phyloP scores from a whole-genome alignment of 2,329 filamentous ascomycete species.

The Geosmithia morbida region DNA sequence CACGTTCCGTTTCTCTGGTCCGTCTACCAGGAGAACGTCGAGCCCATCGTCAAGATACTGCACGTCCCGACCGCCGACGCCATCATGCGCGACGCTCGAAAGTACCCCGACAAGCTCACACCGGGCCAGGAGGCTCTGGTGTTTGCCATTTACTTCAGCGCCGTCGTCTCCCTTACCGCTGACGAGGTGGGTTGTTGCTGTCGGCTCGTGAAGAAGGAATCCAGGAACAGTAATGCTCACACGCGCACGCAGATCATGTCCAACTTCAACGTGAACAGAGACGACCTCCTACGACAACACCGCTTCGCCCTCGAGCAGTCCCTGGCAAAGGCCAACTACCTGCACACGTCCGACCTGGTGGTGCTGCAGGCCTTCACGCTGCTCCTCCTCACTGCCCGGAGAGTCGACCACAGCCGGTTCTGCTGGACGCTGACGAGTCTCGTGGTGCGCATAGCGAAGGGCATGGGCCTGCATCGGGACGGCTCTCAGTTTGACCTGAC shows the following conservation, averaged over 20 bases:
- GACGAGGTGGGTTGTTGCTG: slow-evolving; percentile 40
- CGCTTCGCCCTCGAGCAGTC: slow-evolving; percentile 41
- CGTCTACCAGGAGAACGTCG: slow-evolving; percentile 58
- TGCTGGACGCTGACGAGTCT: slow-evolving; percentile 47
- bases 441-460: slow-evolving; percentile 42
- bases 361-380: slow-evolving; percentile 44
- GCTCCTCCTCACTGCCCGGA: slow-evolving; percentile 34
- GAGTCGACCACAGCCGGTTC: slow-evolving; percentile 33
- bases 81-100: slow-evolving; percentile 44
- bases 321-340: slow-evolving; percentile 40
- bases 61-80: slow-evolving; percentile 54
- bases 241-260: slow-evolving; percentile 12
- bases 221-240: too few species aligned
- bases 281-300: slow-evolving; percentile 29
- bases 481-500: slow-evolving; percentile 32
- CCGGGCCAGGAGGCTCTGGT: slow-evolving; percentile 45
- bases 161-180: slow-evolving; percentile 44
- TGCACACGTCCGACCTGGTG: slow-evolving; percentile 39
- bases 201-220: neutral
- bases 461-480: slow-evolving; percentile 46
- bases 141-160: slow-evolving; percentile 46
- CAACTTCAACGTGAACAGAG: slow-evolving; percentile 28
- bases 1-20: slow-evolving; percentile 57
- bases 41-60: slow-evolving; percentile 56
- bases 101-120: slow-evolving; percentile 41